These are phyloP conservation scores for Chlorella variabilis DNA, from an alignment of 163 green algal species.

Conservation along the genomic window DNA sequence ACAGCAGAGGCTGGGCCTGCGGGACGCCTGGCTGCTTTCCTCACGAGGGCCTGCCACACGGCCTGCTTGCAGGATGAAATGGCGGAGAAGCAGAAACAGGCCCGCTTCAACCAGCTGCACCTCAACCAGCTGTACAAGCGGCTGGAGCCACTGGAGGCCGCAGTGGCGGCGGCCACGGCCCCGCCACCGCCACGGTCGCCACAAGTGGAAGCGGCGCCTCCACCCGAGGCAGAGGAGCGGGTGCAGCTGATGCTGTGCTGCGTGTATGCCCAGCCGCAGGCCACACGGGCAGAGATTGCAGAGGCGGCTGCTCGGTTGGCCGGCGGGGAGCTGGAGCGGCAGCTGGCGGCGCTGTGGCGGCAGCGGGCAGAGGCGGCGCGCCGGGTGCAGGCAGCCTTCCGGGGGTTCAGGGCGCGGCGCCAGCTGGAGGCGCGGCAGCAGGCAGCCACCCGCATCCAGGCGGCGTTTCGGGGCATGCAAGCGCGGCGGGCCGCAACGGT, in stretches of 20 bases:
- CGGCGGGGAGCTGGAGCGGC: not conserved
- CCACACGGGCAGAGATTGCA: constrained; percentile 3
- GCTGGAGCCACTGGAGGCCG: constrained; percentile 33
- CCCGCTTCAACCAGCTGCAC: constrained; percentile 22
- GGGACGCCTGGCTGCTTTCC: too few species aligned
- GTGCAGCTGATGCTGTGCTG: constrained; percentile 20
- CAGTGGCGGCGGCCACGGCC: not conserved
- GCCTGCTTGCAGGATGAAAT: constrained; percentile 1
- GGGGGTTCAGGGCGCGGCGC: not conserved
- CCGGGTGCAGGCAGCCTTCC: too few species aligned
- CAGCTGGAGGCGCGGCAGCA: not conserved
- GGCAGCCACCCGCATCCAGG: not conserved
- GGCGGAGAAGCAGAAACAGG: constrained; percentile 19
- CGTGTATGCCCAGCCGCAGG: not conserved
- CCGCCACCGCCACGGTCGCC: not conserved
- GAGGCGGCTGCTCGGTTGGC: constrained; percentile 17
- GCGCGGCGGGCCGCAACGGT: not conserved
- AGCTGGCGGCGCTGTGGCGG: not conserved
- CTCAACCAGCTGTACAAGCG: constrained; percentile 23
- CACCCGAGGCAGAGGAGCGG: not conserved
- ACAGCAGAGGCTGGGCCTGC: too few species aligned
- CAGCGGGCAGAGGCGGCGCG: not conserved
- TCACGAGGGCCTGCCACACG: too few species aligned
- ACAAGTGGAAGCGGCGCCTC: not conserved
- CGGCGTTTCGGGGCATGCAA: not conserved